Conservation (phyloP, 768 basidiomycete genomes). For the Tylopilus rubrobrunneus region DNA sequence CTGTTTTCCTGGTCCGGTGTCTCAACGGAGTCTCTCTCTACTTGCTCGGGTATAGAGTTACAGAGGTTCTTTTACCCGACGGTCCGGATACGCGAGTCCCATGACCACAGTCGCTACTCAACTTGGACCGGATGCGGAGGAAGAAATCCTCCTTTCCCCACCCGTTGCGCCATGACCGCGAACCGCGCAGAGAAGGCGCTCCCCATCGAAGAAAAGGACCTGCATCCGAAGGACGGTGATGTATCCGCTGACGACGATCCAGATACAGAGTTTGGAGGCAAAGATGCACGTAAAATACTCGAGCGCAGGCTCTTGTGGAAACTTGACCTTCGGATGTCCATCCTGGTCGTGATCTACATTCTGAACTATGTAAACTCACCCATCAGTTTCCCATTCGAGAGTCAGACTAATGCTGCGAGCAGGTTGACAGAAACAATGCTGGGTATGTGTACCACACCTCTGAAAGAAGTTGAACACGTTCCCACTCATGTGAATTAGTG, state of each 20-base stretch:
- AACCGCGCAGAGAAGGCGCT: slow-evolving; percentile 1
- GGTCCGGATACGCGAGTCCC: background rate
- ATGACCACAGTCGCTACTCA: background rate
- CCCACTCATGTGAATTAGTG: slow-evolving; percentile 36
- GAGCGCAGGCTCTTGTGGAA: slow-evolving; percentile 54
- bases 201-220: slow-evolving; percentile 2
- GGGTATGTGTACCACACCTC: slow-evolving; percentile 36
- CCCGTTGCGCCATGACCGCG: slow-evolving; percentile 10
- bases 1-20: no score
- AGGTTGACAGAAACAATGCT: slow-evolving; percentile 72
- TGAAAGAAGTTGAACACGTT: no score
- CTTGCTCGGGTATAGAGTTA: background rate
- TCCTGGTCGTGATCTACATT: slow-evolving; percentile 41
- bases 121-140: background rate
- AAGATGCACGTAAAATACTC: slow-evolving; percentile 41
- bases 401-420: background rate
- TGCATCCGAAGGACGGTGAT: background rate
- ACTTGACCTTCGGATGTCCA: slow-evolving; percentile 53
- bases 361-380: slow-evolving; percentile 31
- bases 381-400: background rate
- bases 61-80: no score
- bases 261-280: slow-evolving; percentile 48
- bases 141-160: background rate
- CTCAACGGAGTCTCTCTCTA: background rate
- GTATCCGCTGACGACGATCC: background rate